Conservation (phyloP, 192 early-diverging fungal species). For the Mortierella antarctica region DNA sequence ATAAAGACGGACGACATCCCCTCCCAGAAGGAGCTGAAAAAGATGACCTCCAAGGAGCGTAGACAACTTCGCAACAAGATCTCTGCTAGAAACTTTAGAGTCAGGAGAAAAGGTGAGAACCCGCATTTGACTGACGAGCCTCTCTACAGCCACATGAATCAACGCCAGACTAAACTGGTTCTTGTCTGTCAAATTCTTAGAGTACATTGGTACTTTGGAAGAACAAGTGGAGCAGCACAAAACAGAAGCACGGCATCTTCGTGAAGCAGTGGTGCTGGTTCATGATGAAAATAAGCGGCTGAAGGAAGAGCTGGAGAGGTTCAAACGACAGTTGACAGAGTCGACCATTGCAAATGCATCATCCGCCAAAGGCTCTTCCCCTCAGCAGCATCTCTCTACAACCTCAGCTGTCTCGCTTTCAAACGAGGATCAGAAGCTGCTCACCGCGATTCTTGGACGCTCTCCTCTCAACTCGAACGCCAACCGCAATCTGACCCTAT, state of each 20-base stretch:
- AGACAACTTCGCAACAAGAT: conserved; percentile 90
- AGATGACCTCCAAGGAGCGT: conserved; percentile 78
- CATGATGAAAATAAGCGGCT: conserved; percentile 42
- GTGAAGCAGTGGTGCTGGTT: conserved; percentile 36
- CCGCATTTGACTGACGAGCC: not conserved
- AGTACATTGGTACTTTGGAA: conserved; percentile 42
- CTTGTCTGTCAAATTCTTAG: not conserved
- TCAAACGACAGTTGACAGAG: conserved; percentile 18
- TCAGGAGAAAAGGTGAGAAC: conserved; percentile 76
- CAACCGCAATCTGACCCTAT: conserved; percentile 14
- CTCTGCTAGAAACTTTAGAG: conserved; percentile 85
- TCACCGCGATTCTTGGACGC: conserved; percentile 23
- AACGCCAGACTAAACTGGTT: too few species aligned
- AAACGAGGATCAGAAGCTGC: conserved; percentile 13
- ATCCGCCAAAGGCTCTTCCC: not conserved
- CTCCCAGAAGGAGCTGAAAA: conserved; percentile 62
- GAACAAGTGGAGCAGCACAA: conserved; percentile 48
- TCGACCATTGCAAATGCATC: conserved; percentile 14
- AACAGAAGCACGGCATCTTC: conserved; percentile 36
- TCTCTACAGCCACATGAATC: not conserved
- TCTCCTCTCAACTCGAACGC: conserved; percentile 18
- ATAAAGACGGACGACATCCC: conserved; percentile 52
- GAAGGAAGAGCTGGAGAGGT: conserved; percentile 31
- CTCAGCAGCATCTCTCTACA: conserved; percentile 1
- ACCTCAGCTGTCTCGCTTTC: conserved; percentile 10